Evolutionary conservation across 805 yeast species (phyloP).

Genomic region (Zygosaccharomyces bisporus): DNA sequence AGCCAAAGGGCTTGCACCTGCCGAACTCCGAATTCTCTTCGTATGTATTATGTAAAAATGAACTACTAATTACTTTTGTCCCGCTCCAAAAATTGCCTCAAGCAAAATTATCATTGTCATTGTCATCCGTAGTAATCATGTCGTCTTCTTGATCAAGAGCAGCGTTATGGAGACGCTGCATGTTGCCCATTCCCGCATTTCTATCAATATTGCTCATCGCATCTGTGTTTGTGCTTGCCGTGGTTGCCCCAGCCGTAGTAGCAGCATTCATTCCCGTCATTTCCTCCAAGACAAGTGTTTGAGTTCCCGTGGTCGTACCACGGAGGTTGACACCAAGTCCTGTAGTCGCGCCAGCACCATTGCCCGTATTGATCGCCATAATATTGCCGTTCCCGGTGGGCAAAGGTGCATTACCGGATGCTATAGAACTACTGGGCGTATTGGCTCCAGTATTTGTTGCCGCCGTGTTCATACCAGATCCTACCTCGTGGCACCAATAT

Average conservation of each 20-base stretch:
- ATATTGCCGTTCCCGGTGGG: constrained; percentile 5
- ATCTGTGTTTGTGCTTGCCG: constrained; percentile 9
- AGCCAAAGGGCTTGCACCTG: neutral
- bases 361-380: constrained; percentile 2
- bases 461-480: constrained; percentile 28
- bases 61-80: neutral
- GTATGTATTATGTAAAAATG: neutral
- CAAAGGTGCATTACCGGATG: constrained; percentile 5
- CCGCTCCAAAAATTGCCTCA: neutral
- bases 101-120: constrained; percentile 8
- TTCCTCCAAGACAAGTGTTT: neutral
- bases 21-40: constrained; percentile 1
- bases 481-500: constrained; percentile 77
- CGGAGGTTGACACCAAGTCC: constrained; percentile 6
- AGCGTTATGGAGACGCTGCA: constrained; percentile 7
- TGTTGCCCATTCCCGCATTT: constrained; percentile 4
- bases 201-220: constrained; percentile 8
- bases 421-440: constrained; percentile 17
- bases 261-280: constrained; percentile 6
- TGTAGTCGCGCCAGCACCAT: neutral
- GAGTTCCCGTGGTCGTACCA: neutral
- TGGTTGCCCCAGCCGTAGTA: constrained; percentile 4
- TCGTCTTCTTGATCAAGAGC: constrained; percentile 13
- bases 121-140: constrained; percentile 12
- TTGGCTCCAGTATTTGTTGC: constrained; percentile 21